Conservation (phyloP, 306 rosid genomes). For the Cucumis melo region DNA sequence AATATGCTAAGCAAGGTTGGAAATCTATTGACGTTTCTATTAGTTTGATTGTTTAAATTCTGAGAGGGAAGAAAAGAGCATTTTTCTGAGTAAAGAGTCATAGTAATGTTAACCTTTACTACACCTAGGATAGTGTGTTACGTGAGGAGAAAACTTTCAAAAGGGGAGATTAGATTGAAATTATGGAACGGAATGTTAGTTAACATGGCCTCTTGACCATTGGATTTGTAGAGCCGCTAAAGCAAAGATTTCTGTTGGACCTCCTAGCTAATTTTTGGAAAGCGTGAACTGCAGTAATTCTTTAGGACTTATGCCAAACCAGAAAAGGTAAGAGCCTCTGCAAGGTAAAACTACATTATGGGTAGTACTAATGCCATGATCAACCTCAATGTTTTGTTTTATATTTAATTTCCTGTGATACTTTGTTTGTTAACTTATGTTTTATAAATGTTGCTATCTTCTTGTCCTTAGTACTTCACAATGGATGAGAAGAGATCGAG, state of each 20-base stretch:
- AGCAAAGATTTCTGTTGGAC: background rate
- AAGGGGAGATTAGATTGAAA: background rate
- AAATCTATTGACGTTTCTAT: background rate
- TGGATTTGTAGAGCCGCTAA: background rate
- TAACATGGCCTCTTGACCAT: background rate
- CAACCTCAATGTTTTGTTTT: background rate
- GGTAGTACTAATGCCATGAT: background rate
- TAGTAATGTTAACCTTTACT: background rate
- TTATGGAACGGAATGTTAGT: background rate
- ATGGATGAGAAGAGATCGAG: constrained; percentile 81
- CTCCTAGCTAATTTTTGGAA: background rate
- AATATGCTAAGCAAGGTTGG: background rate
- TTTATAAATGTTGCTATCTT: background rate
- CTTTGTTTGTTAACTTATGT: background rate
- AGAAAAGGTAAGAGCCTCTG: background rate
- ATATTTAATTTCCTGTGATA: background rate
- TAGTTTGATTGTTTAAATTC: background rate
- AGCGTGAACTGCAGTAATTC: background rate
- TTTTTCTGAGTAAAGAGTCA: background rate
- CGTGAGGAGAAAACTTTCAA: background rate
- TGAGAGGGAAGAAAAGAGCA: background rate
- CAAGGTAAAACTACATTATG: background rate
- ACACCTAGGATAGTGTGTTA: background rate
- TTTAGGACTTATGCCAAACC: background rate
- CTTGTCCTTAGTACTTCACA: constrained; percentile 64